Evolutionary conservation across 257 asterid genomes (phyloP), one percentile per base, ranked within the genome.

Genomic region (Petunia secreta): DNA sequence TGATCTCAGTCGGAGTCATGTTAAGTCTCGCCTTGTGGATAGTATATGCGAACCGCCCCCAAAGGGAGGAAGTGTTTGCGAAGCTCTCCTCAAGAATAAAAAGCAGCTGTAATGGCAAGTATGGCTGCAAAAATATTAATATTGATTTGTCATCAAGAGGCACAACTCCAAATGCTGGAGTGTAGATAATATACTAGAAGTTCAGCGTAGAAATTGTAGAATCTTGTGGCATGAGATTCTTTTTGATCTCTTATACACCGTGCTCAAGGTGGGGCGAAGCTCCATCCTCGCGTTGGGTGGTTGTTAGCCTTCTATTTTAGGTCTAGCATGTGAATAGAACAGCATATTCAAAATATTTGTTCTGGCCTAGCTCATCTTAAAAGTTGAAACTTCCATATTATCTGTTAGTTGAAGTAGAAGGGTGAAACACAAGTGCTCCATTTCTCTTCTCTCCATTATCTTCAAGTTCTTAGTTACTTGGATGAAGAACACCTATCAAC

Each of bases 1-100:
- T 96, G 80, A 90, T 92, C 78, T 92, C 99, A 0, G 98, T 89
- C 1, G 99, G 98, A 15, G 97, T 96, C 44, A 92, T 96, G 98
- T 90, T 96, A 36, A 89, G 98, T 80, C 97, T 96, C 4, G 94
- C 97, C 5, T 89, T 92, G 16, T 96, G 99, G 98, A 87, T 96
- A 38, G 83, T 96, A 3, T 96, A 96, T 60, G 98, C 94, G 38
- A 94, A 96, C 98, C 97, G 95, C 96, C 99, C 98, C 97, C 97
- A 78, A 92, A 94, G 97, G 97, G 98, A 91, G 97, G 99, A 96
- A 84, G 98, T 88, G 96, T 93, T 92, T 88, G 98, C 89, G 71
- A 91, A 91, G 90, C 81, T 93, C 11, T 84, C 94, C 34, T 82
- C 84, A 0, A 81, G 92, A 77, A 83, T 90, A 83, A 87, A 89